These are phyloP conservation scores for Ascochyta fabae DNA, from an alignment of 2,329 filamentous ascomycete genomes.

Conservation along the genomic window DNA sequence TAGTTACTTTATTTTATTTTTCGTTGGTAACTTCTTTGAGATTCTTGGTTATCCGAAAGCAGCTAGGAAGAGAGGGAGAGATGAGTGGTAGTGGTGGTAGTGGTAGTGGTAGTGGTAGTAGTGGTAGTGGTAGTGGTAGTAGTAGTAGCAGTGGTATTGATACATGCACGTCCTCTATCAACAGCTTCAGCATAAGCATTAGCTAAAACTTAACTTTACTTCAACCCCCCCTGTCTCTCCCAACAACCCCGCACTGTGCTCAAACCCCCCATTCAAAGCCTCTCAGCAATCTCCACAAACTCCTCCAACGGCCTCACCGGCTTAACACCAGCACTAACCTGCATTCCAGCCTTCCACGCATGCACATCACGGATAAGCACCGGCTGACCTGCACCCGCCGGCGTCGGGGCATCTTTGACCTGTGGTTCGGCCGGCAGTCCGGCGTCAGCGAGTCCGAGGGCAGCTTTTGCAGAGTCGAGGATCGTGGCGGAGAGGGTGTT, in stretches of 20 bases:
- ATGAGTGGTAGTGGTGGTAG: too few species aligned
- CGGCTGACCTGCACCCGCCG: slow-evolving; percentile 47
- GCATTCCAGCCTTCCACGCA: slow-evolving; percentile 77
- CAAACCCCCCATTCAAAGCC: slow-evolving; percentile 14
- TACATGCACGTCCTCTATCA: too few species aligned
- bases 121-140: too few species aligned
- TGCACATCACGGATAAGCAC: slow-evolving; percentile 78
- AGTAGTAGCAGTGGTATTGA: too few species aligned
- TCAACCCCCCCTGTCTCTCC: neutral
- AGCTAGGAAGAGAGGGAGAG: too few species aligned
- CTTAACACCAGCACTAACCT: slow-evolving; percentile 73
- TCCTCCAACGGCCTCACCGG: slow-evolving; percentile 78
- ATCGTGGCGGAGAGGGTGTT: slow-evolving; percentile 58
- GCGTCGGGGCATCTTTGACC: slow-evolving; percentile 39
- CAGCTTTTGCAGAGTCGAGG: slow-evolving; percentile 57
- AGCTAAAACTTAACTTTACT: too few species aligned
- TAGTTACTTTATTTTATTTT: too few species aligned
- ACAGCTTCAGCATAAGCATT: too few species aligned
- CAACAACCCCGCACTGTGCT: too few species aligned
- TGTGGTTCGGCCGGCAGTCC: slow-evolving; percentile 51
- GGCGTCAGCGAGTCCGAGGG: slow-evolving; percentile 50
- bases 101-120: too few species aligned
- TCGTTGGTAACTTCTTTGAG: too few species aligned
- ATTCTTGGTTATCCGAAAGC: too few species aligned
- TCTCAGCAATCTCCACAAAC: slow-evolving; percentile 72